Conservation (phyloP, 176 grass and related monocot species). For the Microstegium vimineum region DNA sequence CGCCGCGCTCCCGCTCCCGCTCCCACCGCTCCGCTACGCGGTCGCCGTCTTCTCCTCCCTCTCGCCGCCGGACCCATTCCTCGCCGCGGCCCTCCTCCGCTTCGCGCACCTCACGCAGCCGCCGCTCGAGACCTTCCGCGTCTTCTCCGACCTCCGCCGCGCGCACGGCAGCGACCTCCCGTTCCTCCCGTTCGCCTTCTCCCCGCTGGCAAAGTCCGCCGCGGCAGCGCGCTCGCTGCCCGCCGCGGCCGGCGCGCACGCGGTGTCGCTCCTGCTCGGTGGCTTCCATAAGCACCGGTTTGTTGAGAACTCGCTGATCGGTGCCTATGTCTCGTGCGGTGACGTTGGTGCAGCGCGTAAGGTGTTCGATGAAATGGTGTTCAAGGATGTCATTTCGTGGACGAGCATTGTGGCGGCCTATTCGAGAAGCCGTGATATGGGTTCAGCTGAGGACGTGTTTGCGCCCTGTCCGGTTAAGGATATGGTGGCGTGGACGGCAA, state of each 20-base stretch:
- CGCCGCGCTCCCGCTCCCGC: constrained; percentile 17
- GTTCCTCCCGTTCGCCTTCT: constrained; percentile 52
- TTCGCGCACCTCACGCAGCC: constrained; percentile 38
- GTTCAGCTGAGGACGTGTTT: constrained; percentile 42
- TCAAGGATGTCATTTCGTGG: constrained; percentile 56
- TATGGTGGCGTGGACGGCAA: constrained; percentile 60
- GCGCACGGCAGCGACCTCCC: constrained; percentile 35
- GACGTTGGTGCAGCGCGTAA: constrained; percentile 29
- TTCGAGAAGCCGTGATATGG: constrained; percentile 30
- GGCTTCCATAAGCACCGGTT: constrained; percentile 49
- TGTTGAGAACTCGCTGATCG: constrained; percentile 61
- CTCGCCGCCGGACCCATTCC: constrained; percentile 41
- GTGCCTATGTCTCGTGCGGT: constrained; percentile 11
- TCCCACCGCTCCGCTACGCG: constrained; percentile 37
- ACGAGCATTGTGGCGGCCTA: constrained; percentile 54
- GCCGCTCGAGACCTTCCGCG: constrained; percentile 27
- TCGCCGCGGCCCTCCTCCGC: constrained; percentile 46
- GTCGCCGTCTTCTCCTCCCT: constrained; percentile 26
- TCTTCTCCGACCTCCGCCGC: constrained; percentile 33
- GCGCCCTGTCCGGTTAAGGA: constrained; percentile 38
- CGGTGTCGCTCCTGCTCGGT: constrained; percentile 26
- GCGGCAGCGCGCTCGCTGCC: constrained; percentile 25
- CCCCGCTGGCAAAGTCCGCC: constrained; percentile 42
- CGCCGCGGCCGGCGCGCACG: constrained; percentile 13
- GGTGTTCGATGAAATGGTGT: constrained; percentile 53